These are phyloP conservation scores for Ustilago vetiveriae DNA, from an alignment of 1,284 basidiomycete genomes.

Conservation along the genomic window DNA sequence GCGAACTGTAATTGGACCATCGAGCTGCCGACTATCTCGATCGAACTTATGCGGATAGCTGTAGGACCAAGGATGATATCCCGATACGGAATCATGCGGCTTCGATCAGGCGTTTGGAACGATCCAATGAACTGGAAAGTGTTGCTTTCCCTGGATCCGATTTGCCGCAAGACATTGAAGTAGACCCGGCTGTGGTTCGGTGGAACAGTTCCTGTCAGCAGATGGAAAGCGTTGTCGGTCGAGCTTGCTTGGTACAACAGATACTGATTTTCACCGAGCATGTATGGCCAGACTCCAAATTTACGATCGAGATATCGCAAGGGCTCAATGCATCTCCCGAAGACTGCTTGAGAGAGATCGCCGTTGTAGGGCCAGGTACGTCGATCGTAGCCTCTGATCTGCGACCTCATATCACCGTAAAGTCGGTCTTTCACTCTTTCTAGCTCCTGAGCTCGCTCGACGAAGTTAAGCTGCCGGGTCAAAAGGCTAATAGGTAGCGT, in stretches of 20 bases:
- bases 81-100: not conserved
- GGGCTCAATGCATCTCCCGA: not conserved
- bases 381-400: not conserved
- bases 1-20: no score
- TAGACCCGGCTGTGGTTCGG: not conserved
- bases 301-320: not conserved
- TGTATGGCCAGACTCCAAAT: not conserved
- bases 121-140: not conserved
- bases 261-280: not conserved
- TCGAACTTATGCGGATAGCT: not conserved
- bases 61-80: not conserved
- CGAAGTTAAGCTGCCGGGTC: not conserved
- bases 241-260: not conserved
- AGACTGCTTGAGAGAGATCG: not conserved
- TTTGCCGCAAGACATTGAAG: constrained; percentile 1
- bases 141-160: not conserved
- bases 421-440: not conserved
- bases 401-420: not conserved
- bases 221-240: not conserved
- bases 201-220: not conserved
- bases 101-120: not conserved
- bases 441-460: not conserved
- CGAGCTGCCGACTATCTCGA: not conserved
- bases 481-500: no score
- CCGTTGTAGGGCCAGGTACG: not conserved